phyloP scores from a whole-genome alignment of 805 yeast genomes.

The Candida glaebosa region DNA sequence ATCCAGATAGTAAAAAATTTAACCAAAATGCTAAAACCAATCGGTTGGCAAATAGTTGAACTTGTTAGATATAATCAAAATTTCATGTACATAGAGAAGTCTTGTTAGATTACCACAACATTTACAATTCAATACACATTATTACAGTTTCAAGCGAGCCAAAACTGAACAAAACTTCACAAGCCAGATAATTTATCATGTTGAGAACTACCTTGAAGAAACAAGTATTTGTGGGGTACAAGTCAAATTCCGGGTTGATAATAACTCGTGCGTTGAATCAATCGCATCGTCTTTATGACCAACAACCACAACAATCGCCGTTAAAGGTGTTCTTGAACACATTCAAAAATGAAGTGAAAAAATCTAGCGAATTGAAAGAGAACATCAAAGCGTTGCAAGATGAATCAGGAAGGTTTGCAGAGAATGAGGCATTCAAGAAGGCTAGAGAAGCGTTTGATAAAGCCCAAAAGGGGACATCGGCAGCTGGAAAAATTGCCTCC shows the following conservation, averaged over 20 bases:
- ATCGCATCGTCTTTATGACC: conserved; percentile 13
- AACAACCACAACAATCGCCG: conserved; percentile 69
- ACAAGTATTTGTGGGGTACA: not conserved
- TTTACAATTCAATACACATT: not conserved
- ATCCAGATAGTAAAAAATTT: conserved; percentile 1
- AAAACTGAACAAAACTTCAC: no score
- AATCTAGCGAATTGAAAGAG: conserved; percentile 83
- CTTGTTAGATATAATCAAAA: not conserved
- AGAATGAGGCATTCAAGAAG: conserved; percentile 85
- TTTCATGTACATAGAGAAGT: conserved; percentile 2
- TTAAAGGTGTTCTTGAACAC: conserved; percentile 91
- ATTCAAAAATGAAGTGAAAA: conserved; percentile 86
- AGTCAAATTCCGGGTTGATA: not conserved
- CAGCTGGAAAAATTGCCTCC: conserved; percentile 68
- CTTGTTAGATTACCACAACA: not conserved
- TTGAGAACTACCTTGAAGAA: not conserved
- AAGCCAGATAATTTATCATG: not conserved
- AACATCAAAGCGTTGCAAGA: conserved; percentile 93
- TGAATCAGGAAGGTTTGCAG: conserved; percentile 92
- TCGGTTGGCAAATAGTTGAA: not conserved
- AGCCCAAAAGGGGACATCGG: conserved; percentile 71
- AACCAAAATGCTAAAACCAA: not conserved
- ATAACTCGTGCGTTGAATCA: conserved; percentile 16
- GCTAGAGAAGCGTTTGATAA: conserved; percentile 90
- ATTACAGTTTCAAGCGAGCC: no score